A percentile compares a stretch with the other conserved stretches of the same genome.
phyloP scores from a whole-genome alignment of 768 basidiomycete species.

The Hygrophorus russula region DNA sequence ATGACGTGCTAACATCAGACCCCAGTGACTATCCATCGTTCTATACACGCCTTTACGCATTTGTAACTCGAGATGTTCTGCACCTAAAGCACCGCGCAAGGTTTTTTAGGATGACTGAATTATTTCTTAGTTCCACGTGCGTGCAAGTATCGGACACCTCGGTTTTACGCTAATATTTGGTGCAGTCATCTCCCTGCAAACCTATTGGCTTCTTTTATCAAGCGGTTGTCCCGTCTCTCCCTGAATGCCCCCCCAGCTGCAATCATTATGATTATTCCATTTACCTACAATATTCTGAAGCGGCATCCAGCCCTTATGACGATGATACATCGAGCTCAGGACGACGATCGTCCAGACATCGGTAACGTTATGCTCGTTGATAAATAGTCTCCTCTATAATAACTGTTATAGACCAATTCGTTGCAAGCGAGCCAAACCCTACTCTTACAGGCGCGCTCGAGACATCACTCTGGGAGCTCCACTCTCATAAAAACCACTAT shows the following conservation, averaged over 20 bases:
- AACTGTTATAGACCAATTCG: conserved; percentile 47
- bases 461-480: conserved; percentile 90
- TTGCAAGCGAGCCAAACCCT: conserved; percentile 57
- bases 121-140: conserved; percentile 88
- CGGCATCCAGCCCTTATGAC: conserved; percentile 84
- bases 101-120: conserved; percentile 87
- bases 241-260: conserved; percentile 83
- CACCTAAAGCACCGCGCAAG: conserved; percentile 89
- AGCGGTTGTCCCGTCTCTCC: conserved; percentile 78
- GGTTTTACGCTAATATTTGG: background rate
- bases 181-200: conserved; percentile 73
- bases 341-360: conserved; percentile 18
- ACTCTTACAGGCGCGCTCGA: conserved; percentile 68
- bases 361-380: conserved; percentile 16
- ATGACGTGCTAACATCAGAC: conserved; percentile 5
- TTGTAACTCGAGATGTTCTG: conserved; percentile 79
- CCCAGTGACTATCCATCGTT: conserved; percentile 92
- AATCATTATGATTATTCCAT: conserved; percentile 83
- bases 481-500: conserved; percentile 72
- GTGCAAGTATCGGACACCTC: conserved; percentile 17
- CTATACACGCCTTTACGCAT: conserved; percentile 83
- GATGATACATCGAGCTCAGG: conserved; percentile 71
- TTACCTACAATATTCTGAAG: conserved; percentile 91
- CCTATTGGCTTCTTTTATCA: conserved; percentile 91
- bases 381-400: background rate